These are phyloP conservation scores for Ogataea degrootiae DNA, from an alignment of 805 yeast species.

Conservation along the genomic window DNA sequence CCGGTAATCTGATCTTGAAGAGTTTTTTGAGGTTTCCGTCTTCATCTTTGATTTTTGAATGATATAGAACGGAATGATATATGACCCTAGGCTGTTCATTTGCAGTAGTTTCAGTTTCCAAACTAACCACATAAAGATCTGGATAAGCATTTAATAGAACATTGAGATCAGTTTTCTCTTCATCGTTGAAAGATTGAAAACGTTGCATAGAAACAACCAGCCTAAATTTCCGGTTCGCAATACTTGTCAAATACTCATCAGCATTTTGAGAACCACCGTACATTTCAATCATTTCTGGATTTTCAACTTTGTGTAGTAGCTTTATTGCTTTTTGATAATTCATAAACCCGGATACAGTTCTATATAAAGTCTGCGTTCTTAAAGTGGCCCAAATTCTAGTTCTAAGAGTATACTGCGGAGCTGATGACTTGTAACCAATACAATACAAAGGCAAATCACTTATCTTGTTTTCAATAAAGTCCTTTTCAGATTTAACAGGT, in stretches of 20 bases:
- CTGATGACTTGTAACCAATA: constrained; percentile 66
- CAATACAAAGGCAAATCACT: constrained; percentile 67
- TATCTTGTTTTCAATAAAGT: constrained; percentile 36
- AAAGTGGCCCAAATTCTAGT: constrained; percentile 87
- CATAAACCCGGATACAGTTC: constrained; percentile 81
- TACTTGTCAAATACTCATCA: constrained; percentile 62
- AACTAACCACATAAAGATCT: constrained; percentile 49
- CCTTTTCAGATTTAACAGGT: constrained; percentile 33
- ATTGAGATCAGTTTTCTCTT: constrained; percentile 65
- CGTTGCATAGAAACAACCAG: constrained; percentile 88
- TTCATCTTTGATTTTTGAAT: constrained; percentile 50
- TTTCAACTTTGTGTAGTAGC: constrained; percentile 63
- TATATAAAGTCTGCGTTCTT: constrained; percentile 75
- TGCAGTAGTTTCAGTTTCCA: constrained; percentile 42
- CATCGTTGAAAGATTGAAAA: constrained; percentile 54
- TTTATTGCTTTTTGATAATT: constrained; percentile 73
- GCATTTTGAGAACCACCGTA: constrained; percentile 38
- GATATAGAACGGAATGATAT: constrained; percentile 65
- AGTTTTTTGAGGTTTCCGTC: constrained; percentile 46
- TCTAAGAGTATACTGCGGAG: constrained; percentile 58
- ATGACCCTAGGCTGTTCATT: constrained; percentile 24
- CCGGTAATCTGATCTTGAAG: constrained; percentile 70
- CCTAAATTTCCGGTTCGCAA: constrained; percentile 77
- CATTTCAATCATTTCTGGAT: constrained; percentile 43
- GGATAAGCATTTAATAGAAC: constrained; percentile 72